Evolutionary conservation across 805 yeast genomes (phyloP).

Genomic region (Huiozyma sinensis): DNA sequence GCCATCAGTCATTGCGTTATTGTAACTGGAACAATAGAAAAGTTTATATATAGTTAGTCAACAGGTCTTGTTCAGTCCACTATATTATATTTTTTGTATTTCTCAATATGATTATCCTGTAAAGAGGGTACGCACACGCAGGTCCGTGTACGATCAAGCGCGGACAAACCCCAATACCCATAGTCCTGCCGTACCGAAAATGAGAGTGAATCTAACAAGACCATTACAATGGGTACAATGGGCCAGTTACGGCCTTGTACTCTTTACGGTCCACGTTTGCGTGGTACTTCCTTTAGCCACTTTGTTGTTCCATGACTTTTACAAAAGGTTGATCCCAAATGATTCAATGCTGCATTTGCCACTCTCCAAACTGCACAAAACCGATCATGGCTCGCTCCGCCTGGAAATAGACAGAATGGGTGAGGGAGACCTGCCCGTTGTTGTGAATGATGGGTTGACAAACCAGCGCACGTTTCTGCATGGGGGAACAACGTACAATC

Average conservation of each 20-base stretch:
- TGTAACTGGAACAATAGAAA: neutral
- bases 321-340: slow-evolving; percentile 16
- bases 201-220: slow-evolving; percentile 20
- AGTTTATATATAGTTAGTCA: neutral
- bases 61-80: no score
- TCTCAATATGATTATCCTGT: no score
- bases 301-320: slow-evolving; percentile 22
- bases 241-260: slow-evolving; percentile 12
- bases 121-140: no score
- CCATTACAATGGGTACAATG: slow-evolving; percentile 25
- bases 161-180: no score
- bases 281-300: slow-evolving; percentile 22
- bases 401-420: slow-evolving; percentile 10
- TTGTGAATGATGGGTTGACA: slow-evolving; percentile 17
- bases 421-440: slow-evolving; percentile 9
- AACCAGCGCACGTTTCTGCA: slow-evolving; percentile 14
- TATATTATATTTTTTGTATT: no score
- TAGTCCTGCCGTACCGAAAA: slow-evolving; percentile 1
- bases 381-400: neutral
- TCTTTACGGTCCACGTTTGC: slow-evolving; percentile 14
- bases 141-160: no score
- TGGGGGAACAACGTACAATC: slow-evolving; percentile 15
- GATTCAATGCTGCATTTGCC: slow-evolving; percentile 21
- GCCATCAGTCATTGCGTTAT: neutral
- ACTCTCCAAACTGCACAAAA: slow-evolving; percentile 3